Evolutionary conservation across 75 land plant genomes (phyloP), one percentile per base, ranked within the genome.

Genomic region (Selaginella tamariscina): DNA sequence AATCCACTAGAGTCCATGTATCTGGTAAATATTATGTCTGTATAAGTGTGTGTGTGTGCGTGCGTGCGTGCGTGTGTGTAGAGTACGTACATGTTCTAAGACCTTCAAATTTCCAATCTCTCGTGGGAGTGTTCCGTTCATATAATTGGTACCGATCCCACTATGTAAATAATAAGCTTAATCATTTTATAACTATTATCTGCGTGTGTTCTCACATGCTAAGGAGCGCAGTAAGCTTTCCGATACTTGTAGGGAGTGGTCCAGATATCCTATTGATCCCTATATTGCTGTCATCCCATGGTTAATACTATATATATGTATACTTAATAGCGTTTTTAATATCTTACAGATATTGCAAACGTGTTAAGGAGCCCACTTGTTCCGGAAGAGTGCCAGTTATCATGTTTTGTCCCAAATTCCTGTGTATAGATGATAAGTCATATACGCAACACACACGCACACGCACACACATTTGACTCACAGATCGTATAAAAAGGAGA

Each of bases 341-440:
- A 9, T 23, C 62, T 5, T 26, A 59, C 62, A 59, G 23, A 23
- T 59, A 59, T n/a, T 59, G 62, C n/a, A 59, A 5, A 5, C 8
- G 2, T 8, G 27, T 8, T 21, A 59, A 27, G 21, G 21, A 23
- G 2, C 23, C 23, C 23, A 59, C 2, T 59, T 59, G n/a, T 21
- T 5, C 62, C 21, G 62, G 62, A 21, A 59, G 62, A 8, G 62
- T 21, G 8, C 62, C 62, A 59, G 62, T 59, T 8, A 59, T 21
- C 62, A 59, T 59, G 62, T 59, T 59, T 26, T 59, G 62, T 8
- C 24, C 62, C 2, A 59, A 23, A n/a, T 59, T 59, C 26, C 62
- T 59, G 62, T n/a, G n/a, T n/a, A n/a, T n/a, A n/a, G n/a, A n/a
- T n/a, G n/a, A n/a, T 8, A 21, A 59, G 62, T 23, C 62, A 59